Conservation (phyloP, 495 filamentous ascomycete species). For the Geopyxis carbonaria region DNA sequence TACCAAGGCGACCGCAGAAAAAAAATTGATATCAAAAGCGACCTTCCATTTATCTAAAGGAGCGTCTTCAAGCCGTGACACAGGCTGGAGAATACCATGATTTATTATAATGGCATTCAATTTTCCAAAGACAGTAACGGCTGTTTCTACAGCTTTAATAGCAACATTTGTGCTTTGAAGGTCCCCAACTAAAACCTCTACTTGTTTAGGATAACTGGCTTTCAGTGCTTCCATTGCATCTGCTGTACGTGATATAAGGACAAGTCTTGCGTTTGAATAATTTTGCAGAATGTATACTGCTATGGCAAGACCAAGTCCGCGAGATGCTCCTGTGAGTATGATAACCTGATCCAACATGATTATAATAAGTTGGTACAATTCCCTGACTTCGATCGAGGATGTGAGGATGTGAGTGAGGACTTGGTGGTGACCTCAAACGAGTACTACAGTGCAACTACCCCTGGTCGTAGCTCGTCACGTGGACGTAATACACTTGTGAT, state of each 20-base stretch:
- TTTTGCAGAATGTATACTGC: slow-evolving; percentile 52
- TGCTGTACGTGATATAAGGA: slow-evolving; percentile 56
- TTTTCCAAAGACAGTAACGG: slow-evolving; percentile 46
- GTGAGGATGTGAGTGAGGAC: too few species aligned
- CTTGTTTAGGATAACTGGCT: slow-evolving; percentile 43
- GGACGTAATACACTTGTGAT: too few species aligned
- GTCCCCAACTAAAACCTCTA: slow-evolving; percentile 61
- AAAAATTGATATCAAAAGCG: slow-evolving; percentile 69
- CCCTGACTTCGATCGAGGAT: too few species aligned
- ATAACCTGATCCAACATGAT: too few species aligned
- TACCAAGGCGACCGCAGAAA: slow-evolving; percentile 64
- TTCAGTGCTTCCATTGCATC: slow-evolving; percentile 51
- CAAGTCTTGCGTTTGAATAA: slow-evolving; percentile 44
- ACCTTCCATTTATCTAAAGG: slow-evolving; percentile 53
- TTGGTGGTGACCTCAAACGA: too few species aligned
- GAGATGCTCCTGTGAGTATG: slow-evolving; percentile 53
- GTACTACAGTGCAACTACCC: too few species aligned
- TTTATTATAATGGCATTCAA: slow-evolving; percentile 77
- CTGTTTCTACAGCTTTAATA: too few species aligned
- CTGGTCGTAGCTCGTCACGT: too few species aligned
- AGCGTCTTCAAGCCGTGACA: slow-evolving; percentile 50
- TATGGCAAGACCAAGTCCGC: slow-evolving; percentile 69
- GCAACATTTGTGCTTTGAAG: slow-evolving; percentile 32
- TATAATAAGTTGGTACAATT: too few species aligned
- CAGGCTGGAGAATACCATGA: slow-evolving; percentile 64